A percentile compares a stretch with the other conserved stretches of the same genome.
These are phyloP conservation scores for Trametes polyzona DNA, from an alignment of 1,284 basidiomycete species.

Conservation along the genomic window DNA sequence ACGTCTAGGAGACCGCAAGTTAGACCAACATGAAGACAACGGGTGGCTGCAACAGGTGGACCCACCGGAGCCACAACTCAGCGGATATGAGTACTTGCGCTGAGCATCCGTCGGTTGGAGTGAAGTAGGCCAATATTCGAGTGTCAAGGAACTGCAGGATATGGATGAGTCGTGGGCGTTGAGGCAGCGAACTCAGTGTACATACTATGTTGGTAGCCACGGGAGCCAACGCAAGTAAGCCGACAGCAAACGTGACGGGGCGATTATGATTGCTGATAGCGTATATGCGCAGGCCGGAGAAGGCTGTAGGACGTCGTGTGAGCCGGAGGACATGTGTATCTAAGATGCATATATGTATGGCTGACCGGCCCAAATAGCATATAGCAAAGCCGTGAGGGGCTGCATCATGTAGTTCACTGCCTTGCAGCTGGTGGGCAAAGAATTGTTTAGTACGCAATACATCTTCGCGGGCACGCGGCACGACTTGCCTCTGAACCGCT, in stretches of 20 bases:
- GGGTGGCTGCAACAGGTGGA: no score
- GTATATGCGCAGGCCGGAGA: slow-evolving; percentile 20
- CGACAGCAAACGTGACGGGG: slow-evolving; percentile 9
- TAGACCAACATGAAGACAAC: no score
- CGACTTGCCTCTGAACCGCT: slow-evolving; percentile 9
- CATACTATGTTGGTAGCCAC: slow-evolving; percentile 16
- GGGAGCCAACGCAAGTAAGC: slow-evolving; percentile 18
- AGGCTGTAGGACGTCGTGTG: background rate
- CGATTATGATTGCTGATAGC: slow-evolving; percentile 17
- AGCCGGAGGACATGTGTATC: no score
- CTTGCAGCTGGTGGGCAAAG: background rate
- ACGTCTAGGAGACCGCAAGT: background rate
- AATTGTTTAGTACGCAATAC: background rate
- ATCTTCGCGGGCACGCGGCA: background rate
- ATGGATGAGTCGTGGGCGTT: background rate
- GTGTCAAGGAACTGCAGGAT: background rate
- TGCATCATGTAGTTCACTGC: slow-evolving; percentile 5
- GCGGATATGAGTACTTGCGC: no score
- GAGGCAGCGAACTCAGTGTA: background rate
- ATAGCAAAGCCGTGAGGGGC: slow-evolving; percentile 7
- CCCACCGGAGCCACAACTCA: no score
- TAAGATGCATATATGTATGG: background rate
- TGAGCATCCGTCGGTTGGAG: no score
- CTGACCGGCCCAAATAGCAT: slow-evolving; percentile 22
- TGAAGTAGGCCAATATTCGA: background rate